phyloP scores from a whole-genome alignment of 768 basidiomycete genomes.

The Suillus subluteus region DNA sequence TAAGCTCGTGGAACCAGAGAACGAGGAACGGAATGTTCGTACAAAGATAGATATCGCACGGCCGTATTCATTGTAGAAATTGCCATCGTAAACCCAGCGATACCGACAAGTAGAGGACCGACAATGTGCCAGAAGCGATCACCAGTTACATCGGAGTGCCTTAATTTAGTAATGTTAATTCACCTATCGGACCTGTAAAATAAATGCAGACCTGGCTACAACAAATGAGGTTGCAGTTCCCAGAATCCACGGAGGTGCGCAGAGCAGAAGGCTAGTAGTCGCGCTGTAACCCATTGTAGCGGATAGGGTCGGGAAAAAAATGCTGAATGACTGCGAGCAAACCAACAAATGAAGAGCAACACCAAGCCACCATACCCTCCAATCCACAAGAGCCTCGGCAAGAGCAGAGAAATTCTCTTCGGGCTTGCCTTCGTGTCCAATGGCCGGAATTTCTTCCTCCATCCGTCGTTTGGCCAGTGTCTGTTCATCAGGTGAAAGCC shows the following conservation, averaged over 20 bases:
- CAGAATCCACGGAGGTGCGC: conserved; percentile 75
- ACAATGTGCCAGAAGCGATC: conserved; percentile 78
- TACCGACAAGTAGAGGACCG: conserved; percentile 54
- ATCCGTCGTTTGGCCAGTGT: conserved; percentile 59
- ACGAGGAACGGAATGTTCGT: conserved; percentile 20
- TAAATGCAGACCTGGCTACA: conserved; percentile 46
- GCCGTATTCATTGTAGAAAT: conserved; percentile 62
- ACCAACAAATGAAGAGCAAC: conserved; percentile 58
- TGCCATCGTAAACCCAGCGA: conserved; percentile 68
- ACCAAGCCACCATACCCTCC: conserved; percentile 83
- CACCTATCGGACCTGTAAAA: not conserved
- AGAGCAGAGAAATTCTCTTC: conserved; percentile 47
- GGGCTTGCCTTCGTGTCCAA: conserved; percentile 45
- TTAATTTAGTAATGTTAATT: conserved; percentile 23
- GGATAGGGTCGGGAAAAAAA: conserved; percentile 77
- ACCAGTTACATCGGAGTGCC: conserved; percentile 70
- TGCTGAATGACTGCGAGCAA: conserved; percentile 69
- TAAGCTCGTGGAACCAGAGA: not conserved
- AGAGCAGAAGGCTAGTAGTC: conserved; percentile 69
- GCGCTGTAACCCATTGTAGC: conserved; percentile 69
- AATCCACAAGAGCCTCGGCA: conserved; percentile 61
- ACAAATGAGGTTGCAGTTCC: conserved; percentile 59
- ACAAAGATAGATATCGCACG: conserved; percentile 68
- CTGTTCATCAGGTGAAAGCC: conserved; percentile 61
- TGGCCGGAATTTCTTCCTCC: conserved; percentile 61